Evolutionary conservation across 129 eudicot species (phyloP).

Genomic region (Arctium minus): DNA sequence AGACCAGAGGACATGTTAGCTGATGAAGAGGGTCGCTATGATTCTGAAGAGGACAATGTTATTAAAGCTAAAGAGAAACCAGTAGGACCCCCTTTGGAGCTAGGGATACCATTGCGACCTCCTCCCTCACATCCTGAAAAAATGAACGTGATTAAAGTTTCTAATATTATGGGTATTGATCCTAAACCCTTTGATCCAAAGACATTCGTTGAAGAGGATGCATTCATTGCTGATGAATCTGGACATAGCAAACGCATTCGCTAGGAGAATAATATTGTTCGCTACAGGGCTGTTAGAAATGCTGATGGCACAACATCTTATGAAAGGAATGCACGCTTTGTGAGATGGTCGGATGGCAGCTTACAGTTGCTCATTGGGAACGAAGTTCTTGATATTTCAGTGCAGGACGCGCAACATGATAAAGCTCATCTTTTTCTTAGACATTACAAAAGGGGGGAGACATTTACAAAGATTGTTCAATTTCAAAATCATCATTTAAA

Average conservation of each 20-base stretch:
- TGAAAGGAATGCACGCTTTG: conserved; percentile 98
- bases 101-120: conserved; percentile 83
- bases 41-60: conserved; percentile 80
- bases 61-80: conserved; percentile 84
- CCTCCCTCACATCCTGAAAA: conserved; percentile 82
- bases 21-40: conserved; percentile 90
- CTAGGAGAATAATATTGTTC: conserved; percentile 88
- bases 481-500: too few relatives aligned
- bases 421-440: conserved; percentile 91
- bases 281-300: conserved; percentile 82
- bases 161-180: conserved; percentile 97
- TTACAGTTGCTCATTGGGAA: conserved; percentile 82
- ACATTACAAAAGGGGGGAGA: conserved; percentile 21
- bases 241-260: conserved; percentile 89
- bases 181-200: conserved; percentile 95
- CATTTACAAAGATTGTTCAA: too few relatives aligned
- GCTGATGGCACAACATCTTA: conserved; percentile 68
- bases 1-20: conserved; percentile 92
- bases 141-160: conserved; percentile 96
- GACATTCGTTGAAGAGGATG: conserved; percentile 90
- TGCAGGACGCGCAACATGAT: conserved; percentile 95
- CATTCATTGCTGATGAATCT: conserved; percentile 85
- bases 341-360: conserved; percentile 99
- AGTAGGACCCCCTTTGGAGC: conserved; percentile 92
- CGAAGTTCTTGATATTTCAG: conserved; percentile 97